Evolutionary conservation across 2,329 filamentous ascomycete genomes (phyloP), one percentile per base, ranked within the genome.

Genomic region (Ceratocystis papillata): DNA sequence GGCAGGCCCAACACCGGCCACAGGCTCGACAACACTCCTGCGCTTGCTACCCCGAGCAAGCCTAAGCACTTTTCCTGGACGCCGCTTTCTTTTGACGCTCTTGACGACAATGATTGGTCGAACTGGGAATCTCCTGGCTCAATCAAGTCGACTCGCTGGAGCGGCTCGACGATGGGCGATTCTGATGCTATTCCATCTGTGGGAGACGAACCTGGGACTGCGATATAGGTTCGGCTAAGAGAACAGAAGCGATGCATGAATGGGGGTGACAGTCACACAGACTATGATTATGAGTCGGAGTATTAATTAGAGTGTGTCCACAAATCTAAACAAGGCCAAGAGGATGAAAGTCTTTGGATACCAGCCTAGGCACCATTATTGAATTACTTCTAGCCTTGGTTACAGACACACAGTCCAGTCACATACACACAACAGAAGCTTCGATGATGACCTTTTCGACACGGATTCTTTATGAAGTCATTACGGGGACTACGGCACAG

Each of bases 51-150:
- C 69, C 68, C 76, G 0, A 72, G 67, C 8, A 78, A 76, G 71
- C 72, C 74, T 63, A 85, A 85, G 72, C 81, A 78, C 67, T 85
- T 82, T 71, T 85, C 83, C 25, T 85, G 80, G 81, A 83, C 81
- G 22, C 82, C 82, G 1, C 75, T 85, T 62, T 79, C 80, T 1
- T 78, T 83, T 61, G 82, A 85, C 69, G 77, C 78, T 55, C 76
- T 82, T 66, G 80, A 86, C 69, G 84, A 85, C 71, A 82, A 80
- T 70, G 83, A 85, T 73, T 87, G 84, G 84, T 79, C 81, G 6
- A 86, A 81, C 73, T 87, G 85, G 84, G 84, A 87, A 68, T 79
- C 78, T 20, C 78, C 79, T 53, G 77, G 76, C 44, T 81, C 83
- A 1, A 77, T 76, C 65, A 81, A 82, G 72, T 81, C 81, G 17